Evolutionary conservation across 140 eudicot species (phyloP).

Genomic region (Oenanthe javanica): DNA sequence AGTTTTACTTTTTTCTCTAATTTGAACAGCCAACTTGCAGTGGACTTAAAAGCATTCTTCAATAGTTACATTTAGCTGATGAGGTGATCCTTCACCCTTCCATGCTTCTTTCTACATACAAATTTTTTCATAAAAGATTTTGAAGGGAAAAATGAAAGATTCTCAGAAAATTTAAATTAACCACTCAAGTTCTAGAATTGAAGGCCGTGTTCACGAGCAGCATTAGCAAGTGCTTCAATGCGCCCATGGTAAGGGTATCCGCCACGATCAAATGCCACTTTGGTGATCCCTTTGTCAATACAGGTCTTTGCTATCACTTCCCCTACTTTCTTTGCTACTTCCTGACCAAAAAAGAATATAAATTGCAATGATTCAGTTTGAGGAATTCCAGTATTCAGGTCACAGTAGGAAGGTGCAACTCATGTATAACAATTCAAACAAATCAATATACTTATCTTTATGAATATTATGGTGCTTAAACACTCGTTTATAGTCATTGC

Average conservation of each 20-base stretch:
- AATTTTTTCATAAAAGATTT: not conserved
- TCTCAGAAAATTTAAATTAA: not conserved
- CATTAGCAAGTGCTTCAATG: conserved; percentile 78
- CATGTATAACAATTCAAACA: not conserved
- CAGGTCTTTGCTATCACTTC: conserved; percentile 78
- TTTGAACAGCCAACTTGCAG: not conserved
- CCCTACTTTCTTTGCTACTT: conserved; percentile 80
- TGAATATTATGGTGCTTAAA: not conserved
- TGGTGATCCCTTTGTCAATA: conserved; percentile 82
- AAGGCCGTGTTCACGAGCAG: conserved; percentile 94
- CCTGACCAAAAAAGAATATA: conserved; percentile 38
- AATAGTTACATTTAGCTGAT: not conserved
- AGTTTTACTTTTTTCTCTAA: not conserved
- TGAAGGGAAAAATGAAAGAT: not conserved
- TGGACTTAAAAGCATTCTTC: not conserved
- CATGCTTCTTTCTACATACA: conserved; percentile 3
- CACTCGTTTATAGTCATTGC: not conserved
- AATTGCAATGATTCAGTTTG: not conserved
- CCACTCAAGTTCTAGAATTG: conserved; percentile 45
- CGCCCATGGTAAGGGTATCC: conserved; percentile 97
- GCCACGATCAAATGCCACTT: conserved; percentile 92
- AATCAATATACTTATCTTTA: not conserved
- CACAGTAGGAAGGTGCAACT: not conserved
- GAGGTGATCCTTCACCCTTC: not conserved
- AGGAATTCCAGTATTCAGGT: not conserved